Evolutionary conservation across 2,329 filamentous ascomycete genomes (phyloP).

Genomic region (Colletotrichum musicola): DNA sequence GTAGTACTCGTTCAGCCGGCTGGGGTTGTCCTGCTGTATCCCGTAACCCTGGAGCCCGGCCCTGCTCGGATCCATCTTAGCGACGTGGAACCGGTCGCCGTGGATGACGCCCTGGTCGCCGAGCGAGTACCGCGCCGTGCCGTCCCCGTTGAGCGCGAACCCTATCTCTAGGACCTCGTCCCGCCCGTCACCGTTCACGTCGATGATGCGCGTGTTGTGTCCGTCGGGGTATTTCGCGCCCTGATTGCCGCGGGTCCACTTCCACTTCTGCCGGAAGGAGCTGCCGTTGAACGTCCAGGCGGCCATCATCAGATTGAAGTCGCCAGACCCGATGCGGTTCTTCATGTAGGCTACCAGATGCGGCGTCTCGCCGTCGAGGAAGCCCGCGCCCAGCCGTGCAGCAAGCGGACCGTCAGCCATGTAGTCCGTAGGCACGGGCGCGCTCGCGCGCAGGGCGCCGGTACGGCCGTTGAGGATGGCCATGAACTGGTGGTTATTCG

Average conservation of each 20-base stretch:
- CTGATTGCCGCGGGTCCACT: slow-evolving; percentile 39
- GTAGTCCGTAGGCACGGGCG: slow-evolving; percentile 28
- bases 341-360: slow-evolving; percentile 42
- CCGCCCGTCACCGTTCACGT: slow-evolving; percentile 40
- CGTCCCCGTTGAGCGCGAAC: slow-evolving; percentile 42
- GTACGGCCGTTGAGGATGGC: slow-evolving; percentile 42
- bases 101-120: slow-evolving; percentile 40
- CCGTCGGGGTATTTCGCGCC: slow-evolving; percentile 36
- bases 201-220: slow-evolving; percentile 43
- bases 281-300: slow-evolving; percentile 42
- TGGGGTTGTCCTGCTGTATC: slow-evolving; percentile 41
- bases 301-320: slow-evolving; percentile 34
- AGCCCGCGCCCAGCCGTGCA: slow-evolving; percentile 40
- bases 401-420: slow-evolving; percentile 35
- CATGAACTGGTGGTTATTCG: slow-evolving; percentile 40
- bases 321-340: slow-evolving; percentile 36
- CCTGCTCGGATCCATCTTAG: slow-evolving; percentile 42
- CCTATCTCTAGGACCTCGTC: slow-evolving; percentile 43
- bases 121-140: slow-evolving; percentile 39
- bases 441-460: slow-evolving; percentile 35
- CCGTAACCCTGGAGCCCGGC: slow-evolving; percentile 41
- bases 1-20: slow-evolving; percentile 42
- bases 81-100: slow-evolving; percentile 42
- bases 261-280: slow-evolving; percentile 40
- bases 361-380: slow-evolving; percentile 39